Conservation (phyloP, 1,284 basidiomycete genomes). For the Boletus semigastroideus region DNA sequence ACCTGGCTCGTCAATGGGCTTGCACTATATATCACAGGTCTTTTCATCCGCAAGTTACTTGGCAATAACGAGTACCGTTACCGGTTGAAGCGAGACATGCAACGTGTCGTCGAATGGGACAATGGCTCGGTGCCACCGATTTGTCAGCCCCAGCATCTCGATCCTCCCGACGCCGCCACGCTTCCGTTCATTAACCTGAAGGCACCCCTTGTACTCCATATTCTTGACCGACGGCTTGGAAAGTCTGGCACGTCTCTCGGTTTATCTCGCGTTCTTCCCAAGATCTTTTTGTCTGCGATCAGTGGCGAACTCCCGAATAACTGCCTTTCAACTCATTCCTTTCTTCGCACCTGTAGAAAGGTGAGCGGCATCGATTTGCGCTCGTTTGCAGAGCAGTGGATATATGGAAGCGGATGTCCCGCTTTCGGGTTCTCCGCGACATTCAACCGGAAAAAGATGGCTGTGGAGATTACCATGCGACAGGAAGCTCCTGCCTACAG, state of each 20-base stretch:
- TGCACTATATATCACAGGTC: conserved; percentile 85
- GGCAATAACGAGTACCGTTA: conserved; percentile 99
- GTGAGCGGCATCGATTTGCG: conserved; percentile 89
- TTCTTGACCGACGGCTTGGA: conserved; percentile 89
- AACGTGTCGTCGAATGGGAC: conserved; percentile 88
- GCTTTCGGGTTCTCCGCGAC: conserved; percentile 86
- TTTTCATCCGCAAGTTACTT: conserved; percentile 85
- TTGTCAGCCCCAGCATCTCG: conserved; percentile 83
- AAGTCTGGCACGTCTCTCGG: conserved; percentile 96
- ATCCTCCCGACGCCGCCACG: conserved; percentile 78
- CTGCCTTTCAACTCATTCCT: conserved; percentile 85
- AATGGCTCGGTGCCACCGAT: conserved; percentile 90
- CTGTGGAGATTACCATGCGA: conserved; percentile 92
- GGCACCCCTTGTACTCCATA: conserved; percentile 92
- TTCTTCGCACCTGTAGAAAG: conserved; percentile 91
- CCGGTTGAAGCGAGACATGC: conserved; percentile 94
- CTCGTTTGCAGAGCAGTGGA: conserved; percentile 96
- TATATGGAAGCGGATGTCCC: conserved; percentile 96
- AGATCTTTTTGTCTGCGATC: conserved; percentile 92
- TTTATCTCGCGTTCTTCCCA: conserved; percentile 91
- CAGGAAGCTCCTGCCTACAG: conserved; percentile 83
- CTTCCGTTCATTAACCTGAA: conserved; percentile 94
- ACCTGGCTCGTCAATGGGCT: conserved; percentile 96
- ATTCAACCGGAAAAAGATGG: conserved; percentile 98
- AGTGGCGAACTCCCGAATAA: conserved; percentile 89